A percentile compares a stretch with the other conserved stretches of the same genome.
phyloP scores from a whole-genome alignment of 345 rosid genomes.

The Cardamine chenopodiifolia region DNA sequence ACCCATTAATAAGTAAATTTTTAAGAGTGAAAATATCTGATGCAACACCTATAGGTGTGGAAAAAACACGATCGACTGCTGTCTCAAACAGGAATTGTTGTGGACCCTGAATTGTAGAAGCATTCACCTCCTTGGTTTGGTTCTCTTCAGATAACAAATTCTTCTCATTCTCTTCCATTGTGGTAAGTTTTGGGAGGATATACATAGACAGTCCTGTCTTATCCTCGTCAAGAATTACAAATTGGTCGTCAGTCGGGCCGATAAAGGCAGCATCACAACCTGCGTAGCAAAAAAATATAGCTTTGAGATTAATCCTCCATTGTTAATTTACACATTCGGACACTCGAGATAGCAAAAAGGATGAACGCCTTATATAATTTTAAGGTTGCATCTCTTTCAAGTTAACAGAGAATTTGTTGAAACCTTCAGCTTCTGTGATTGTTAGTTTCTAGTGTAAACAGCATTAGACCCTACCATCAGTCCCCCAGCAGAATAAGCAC shows the following conservation, averaged over 20 bases:
- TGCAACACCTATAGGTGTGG: conserved; percentile 88
- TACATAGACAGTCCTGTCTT: conserved; percentile 79
- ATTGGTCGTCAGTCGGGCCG: conserved; percentile 82
- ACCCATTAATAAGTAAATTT: conserved; percentile 16
- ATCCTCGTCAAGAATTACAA: conserved; percentile 93
- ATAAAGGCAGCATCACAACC: conserved; percentile 95
- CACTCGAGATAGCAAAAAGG: conserved; percentile 18
- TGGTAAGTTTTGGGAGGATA: conserved; percentile 68
- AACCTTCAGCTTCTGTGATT: conserved; percentile 4
- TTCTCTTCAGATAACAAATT: conserved; percentile 60
- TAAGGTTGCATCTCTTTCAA: conserved; percentile 20
- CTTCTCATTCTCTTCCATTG: conserved; percentile 61
- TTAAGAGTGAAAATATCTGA: conserved; percentile 31
- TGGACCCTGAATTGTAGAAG: conserved; percentile 76
- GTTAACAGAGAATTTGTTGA: conserved; percentile 1
- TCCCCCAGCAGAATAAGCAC: conserved; percentile 19
- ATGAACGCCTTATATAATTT: conserved; percentile 14
- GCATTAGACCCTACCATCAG: conserved; percentile 19
- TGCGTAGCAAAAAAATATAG: conserved; percentile 30
- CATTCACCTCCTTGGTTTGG: conserved; percentile 59
- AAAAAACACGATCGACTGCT: conserved; percentile 87
- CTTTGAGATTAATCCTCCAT: conserved; percentile 11
- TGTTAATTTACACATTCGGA: neutral
- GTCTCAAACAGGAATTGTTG: conserved; percentile 84
- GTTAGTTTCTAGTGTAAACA: conserved; percentile 19